Evolutionary conservation across 163 green algal species (phyloP), one percentile per base, ranked within the genome.

Genomic region (Prototheca cutis): DNA sequence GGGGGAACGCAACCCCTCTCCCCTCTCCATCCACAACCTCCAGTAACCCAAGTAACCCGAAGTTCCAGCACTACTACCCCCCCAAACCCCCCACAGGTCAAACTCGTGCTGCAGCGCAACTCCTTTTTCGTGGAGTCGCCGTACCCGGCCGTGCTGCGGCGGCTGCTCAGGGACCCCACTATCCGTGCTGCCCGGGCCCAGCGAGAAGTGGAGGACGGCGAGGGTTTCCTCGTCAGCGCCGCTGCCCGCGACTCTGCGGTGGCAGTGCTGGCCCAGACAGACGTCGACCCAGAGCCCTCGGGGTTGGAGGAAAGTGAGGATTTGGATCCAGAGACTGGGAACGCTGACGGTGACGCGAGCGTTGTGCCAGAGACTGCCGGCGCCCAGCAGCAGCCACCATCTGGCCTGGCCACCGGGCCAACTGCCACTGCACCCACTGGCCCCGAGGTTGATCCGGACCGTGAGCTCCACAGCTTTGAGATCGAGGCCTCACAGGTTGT

Each of bases 41-140:
- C n/a, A n/a, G n/a, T n/a, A n/a, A n/a, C n/a, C n/a, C n/a, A n/a
- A n/a, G n/a, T n/a, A n/a, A n/a, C n/a, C n/a, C n/a, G n/a, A n/a
- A n/a, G n/a, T n/a, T n/a, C n/a, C n/a, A n/a, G n/a, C n/a, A n/a
- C n/a, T n/a, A n/a, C 36, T 15, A 45, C 36, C 17, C 36, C 36
- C 36, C 36, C 17, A 15, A 15, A 45, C 36, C 0, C 36, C 13
- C 36, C 48, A n/a, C 67, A 86, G 79, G 89, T 93, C 8, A 99
- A 99, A 83, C 79, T 98, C 29, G 93, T 99, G 62, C 79, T 99
- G 55, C 84, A 97, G 78, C 76, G 82, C 47, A 97, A 96, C 78
- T 76, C 65, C 7, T 97, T 97, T 71, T 95, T 87, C 57, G 88
- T 99, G 27, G 93, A 99, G 78, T 94, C 79, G 10, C 57, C 67